Base-by-base conservation (phyloP, 305 asterid genomes). In the Plantago coronopus region DNA sequence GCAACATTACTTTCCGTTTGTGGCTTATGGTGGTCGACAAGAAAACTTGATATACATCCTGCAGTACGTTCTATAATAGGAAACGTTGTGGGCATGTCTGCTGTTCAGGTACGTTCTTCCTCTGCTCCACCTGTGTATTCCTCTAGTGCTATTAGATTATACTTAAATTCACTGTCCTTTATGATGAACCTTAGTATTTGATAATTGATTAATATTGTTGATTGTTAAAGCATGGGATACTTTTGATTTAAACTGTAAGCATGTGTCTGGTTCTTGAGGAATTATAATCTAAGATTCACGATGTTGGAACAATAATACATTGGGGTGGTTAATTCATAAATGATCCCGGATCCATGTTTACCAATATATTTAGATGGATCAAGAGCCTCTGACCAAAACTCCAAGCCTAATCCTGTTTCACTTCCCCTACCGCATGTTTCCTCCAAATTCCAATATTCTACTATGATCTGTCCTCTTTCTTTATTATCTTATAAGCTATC, bases 41-140 rank as follows among this genome's bases (percentile, higher is more conserved):
- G 85, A 62, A 91, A 83, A 71, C 72, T 86, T 23, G 93, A 91
- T 63, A 38, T 88, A 73, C 96, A 88, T 70, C 96, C 98, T 70
- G 94, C 88, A 47, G 59, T 88, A 51, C 80, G 76, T 38, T 76
- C 85, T 56, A 45, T 88, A 54, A 73, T 84, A 29, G 91, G 94
- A 62, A 84, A 81, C 82, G 76, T 85, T 17, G 17, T 86, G 74
- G 95, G 96, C 68, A 83, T 91, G 95, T 84, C 95, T 63, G 93
- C 82, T 66, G 76, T 91, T 61, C 98, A 91, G 98, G 96, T 88
- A 72, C 69, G 45, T 47, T n/a, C 38, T 38, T 48, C 51, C 21
- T 43, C 55, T 64, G 31, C 48, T 15, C 55, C 31, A 63, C 25
- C 42, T n/a, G 51, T 54, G 22, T 40, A 13, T 49, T 64, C 21